These are phyloP conservation scores for Monilinia vaccinii-corymbosi DNA, from an alignment of 2,329 filamentous ascomycete species.

Conservation along the genomic window DNA sequence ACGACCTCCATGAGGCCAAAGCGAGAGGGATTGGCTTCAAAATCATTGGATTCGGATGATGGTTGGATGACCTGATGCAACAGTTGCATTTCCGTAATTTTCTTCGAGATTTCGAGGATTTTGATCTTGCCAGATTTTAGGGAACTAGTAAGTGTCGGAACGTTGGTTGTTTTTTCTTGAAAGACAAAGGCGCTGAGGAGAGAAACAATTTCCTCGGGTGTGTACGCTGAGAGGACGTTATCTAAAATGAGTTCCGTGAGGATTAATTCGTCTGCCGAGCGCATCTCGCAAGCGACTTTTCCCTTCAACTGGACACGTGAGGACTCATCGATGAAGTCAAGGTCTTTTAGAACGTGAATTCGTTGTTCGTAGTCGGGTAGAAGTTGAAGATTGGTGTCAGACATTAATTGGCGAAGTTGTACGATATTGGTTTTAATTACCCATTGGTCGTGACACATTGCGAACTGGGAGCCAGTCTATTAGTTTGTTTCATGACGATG, in stretches of 20 bases:
- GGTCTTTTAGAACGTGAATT: constrained; percentile 81
- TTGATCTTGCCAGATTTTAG: constrained; percentile 75
- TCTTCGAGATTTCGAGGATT: constrained; percentile 84
- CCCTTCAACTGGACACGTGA: constrained; percentile 90
- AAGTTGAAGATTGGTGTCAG: constrained; percentile 91
- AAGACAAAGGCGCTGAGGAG: constrained; percentile 93
- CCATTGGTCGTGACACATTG: constrained; percentile 96
- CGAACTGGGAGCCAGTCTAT: constrained; percentile 48
- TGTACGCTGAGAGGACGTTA: constrained; percentile 90
- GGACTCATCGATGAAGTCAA: constrained; percentile 82
- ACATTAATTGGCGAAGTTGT: constrained; percentile 78
- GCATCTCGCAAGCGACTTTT: constrained; percentile 96
- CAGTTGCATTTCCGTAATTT: constrained; percentile 84
- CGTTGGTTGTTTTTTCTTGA: constrained; percentile 84
- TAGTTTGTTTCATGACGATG: neutral
- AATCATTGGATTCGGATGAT: constrained; percentile 85
- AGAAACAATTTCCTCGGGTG: constrained; percentile 92
- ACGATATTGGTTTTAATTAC: constrained; percentile 89
- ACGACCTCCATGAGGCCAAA: constrained; percentile 97
- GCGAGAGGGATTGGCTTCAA: constrained; percentile 64
- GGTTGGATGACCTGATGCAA: constrained; percentile 86
- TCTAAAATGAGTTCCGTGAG: constrained; percentile 93
- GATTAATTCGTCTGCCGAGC: constrained; percentile 92
- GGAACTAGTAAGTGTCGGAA: constrained; percentile 71
- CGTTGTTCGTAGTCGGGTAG: constrained; percentile 96